phyloP scores from a whole-genome alignment of 441 rosid genomes.

The Croton setiger region DNA sequence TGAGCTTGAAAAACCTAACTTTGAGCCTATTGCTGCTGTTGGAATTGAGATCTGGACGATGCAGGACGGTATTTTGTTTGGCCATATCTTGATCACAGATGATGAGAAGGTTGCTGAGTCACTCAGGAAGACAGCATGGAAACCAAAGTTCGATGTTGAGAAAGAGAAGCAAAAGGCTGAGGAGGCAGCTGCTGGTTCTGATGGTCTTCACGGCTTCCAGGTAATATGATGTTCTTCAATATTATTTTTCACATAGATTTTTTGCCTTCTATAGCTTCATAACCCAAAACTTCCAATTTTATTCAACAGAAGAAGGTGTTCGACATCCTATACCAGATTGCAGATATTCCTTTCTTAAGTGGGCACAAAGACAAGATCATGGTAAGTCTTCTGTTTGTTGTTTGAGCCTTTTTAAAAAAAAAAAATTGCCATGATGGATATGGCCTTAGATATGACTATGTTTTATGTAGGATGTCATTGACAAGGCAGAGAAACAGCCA shows the following conservation, averaged over 20 bases:
- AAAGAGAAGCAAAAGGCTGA: conserved; percentile 77
- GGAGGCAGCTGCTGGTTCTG: conserved; percentile 53
- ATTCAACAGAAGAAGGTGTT: conserved; percentile 77
- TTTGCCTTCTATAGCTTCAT: not conserved
- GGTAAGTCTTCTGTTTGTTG: conserved; percentile 38
- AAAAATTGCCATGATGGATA: not conserved
- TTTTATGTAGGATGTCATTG: conserved; percentile 58
- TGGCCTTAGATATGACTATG: not conserved
- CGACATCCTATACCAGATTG: conserved; percentile 71
- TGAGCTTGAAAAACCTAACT: conserved; percentile 77
- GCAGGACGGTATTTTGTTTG: conserved; percentile 96
- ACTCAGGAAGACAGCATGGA: conserved; percentile 61
- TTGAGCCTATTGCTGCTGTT: conserved; percentile 83
- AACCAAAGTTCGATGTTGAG: conserved; percentile 71
- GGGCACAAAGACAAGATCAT: conserved; percentile 56
- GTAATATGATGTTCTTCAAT: conserved; percentile 32
- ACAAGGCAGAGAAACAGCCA: conserved; percentile 90
- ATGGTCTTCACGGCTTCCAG: conserved; percentile 62
- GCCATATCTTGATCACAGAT: conserved; percentile 74
- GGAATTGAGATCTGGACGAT: conserved; percentile 99
- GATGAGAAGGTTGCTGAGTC: conserved; percentile 69
- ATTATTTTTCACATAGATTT: not conserved
- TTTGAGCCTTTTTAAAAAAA: not conserved
- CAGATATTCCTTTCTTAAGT: conserved; percentile 77
- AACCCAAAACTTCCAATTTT: conserved; percentile 11